Base-by-base conservation (phyloP, 2,329 filamentous ascomycete species). In the Bimuria novae-zelandiae region DNA sequence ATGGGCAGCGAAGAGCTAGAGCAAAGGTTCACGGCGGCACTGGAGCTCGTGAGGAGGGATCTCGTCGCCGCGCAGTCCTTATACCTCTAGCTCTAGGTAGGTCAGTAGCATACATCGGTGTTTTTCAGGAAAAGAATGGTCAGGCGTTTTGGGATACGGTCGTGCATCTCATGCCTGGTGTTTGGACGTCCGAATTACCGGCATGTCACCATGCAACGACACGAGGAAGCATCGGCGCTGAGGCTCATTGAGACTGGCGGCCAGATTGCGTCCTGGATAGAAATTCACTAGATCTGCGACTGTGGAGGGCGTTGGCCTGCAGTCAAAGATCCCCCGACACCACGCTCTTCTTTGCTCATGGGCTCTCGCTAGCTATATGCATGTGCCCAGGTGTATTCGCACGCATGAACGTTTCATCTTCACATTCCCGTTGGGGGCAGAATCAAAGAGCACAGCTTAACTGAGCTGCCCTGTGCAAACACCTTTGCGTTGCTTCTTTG, bases 1-100 rank as follows among this genome's bases (percentile, higher is more conserved):
- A 99, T 99, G 94, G 94, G 94, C 67, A 97, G 89, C 72, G 91
- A 96, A 57, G 94, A 97, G 67, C 80, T 99, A 51, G 89, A 92
- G 69, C 84, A 87, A 71, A 97, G 96, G 77, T 99, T 99, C 70
- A 92, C 96, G 68, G 84, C 86, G 62, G 89, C 90, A 56, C 78
- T 99, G 63, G 81, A 83, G 53, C 94, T 95, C 82, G 89, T 97
- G 49, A 85, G 90, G 74, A 84, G 94, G 68, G 94, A 97, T 73
- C 92, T 99, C 72, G 93, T 99, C 54, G 92, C 93, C 21, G 91
- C 93, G 42, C 92, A 97, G 79, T 95, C 89, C 65, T 79, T 97
- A 75, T 97, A 97, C 72, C 81, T 97, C 48, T 75, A 56, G 65
- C 33, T 30, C 16, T n/a, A 47, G 44, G 44, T 47, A 47, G 39